A percentile compares a stretch with the other conserved stretches of the same genome.
These are phyloP conservation scores for Pisolithus orientalis DNA, from an alignment of 768 basidiomycete genomes.

Conservation along the genomic window DNA sequence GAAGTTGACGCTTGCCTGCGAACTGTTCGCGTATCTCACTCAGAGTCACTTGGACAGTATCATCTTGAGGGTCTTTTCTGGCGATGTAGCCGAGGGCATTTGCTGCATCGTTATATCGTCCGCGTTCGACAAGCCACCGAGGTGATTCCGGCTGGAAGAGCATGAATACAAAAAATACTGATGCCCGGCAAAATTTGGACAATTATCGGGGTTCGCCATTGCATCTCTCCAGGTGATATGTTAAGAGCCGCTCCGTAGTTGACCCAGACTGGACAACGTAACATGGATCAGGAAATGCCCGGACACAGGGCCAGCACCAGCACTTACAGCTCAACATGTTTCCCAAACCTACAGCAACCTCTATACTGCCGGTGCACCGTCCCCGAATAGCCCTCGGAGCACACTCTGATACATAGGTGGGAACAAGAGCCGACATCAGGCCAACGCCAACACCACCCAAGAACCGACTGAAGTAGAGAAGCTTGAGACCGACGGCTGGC, in stretches of 20 bases:
- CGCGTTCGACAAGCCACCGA: conserved; percentile 34
- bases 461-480: conserved; percentile 35
- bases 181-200: conserved; percentile 35
- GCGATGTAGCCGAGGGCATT: conserved; percentile 25
- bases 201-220: conserved; percentile 34
- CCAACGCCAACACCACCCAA: conserved; percentile 45
- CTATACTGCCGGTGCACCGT: conserved; percentile 29
- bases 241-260: conserved; percentile 28
- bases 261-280: conserved; percentile 26
- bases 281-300: not conserved
- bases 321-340: conserved; percentile 32
- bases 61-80: conserved; percentile 17
- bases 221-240: conserved; percentile 20
- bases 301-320: conserved; percentile 5
- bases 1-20: conserved; percentile 22
- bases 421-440: conserved; percentile 29
- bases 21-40: conserved; percentile 32
- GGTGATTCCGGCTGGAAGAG: conserved; percentile 36
- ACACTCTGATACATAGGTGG: conserved; percentile 33
- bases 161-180: conserved; percentile 31
- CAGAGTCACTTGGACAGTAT: conserved; percentile 25
- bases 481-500: conserved; percentile 17
- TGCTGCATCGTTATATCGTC: conserved; percentile 29
- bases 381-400: conserved; percentile 33
- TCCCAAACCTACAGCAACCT: conserved; percentile 27